These are phyloP conservation scores for Blepharisma undulans DNA, from an alignment of 169 alveolate species.

Conservation along the genomic window DNA sequence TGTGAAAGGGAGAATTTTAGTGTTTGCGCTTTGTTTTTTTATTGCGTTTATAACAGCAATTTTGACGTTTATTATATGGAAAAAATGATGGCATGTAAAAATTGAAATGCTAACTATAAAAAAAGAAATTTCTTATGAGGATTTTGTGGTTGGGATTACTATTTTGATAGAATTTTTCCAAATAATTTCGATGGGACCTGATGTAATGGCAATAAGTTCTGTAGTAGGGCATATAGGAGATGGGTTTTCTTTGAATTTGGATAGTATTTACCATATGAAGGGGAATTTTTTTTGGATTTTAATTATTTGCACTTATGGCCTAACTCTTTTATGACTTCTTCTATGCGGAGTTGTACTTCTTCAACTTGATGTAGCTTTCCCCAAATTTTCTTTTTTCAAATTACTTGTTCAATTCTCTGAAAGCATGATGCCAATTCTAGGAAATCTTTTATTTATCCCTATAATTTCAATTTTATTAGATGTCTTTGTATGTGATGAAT, in stretches of 20 bases:
- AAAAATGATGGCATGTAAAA: not conserved
- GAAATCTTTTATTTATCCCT: conserved; percentile 24
- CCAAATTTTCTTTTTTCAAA: not conserved
- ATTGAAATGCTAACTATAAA: not conserved
- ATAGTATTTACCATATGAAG: not conserved
- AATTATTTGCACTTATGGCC: not conserved
- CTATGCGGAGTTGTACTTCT: not conserved
- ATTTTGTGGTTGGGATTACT: not conserved
- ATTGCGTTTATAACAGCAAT: not conserved
- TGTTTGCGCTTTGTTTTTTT: not conserved
- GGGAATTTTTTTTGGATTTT: not conserved
- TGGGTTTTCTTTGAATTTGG: not conserved
- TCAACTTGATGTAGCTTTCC: not conserved
- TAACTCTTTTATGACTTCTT: not conserved
- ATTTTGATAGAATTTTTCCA: conserved; percentile 21
- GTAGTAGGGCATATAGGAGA: not conserved
- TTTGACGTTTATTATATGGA: conserved; percentile 15
- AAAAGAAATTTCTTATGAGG: conserved; percentile 2
- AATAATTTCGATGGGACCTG: conserved; percentile 19
- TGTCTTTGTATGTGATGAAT: conserved; percentile 17
- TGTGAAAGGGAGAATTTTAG: not conserved
- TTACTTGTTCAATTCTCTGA: not conserved
- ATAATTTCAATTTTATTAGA: conserved; percentile 6
- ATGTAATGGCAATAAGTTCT: not conserved
- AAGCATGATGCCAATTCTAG: conserved; percentile 18